phyloP scores from a whole-genome alignment of 768 basidiomycete species.

The Phylloporus sp. region DNA sequence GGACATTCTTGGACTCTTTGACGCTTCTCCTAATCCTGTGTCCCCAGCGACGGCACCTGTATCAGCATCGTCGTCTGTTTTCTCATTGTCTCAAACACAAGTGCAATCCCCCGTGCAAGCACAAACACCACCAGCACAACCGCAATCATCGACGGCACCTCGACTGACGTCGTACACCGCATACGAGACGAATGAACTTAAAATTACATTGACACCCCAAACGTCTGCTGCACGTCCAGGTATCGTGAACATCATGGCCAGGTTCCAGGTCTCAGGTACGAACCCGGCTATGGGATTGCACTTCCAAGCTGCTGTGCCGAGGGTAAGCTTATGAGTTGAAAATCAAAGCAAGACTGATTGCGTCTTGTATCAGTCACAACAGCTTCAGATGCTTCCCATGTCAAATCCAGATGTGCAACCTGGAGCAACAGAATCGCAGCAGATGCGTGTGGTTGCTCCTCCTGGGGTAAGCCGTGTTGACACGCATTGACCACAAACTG shows the following conservation, averaged over 20 bases:
- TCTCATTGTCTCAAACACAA: conserved; percentile 37
- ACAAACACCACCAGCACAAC: conserved; percentile 32
- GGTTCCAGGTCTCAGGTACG: conserved; percentile 69
- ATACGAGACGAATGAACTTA: conserved; percentile 88
- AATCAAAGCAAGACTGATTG: neutral
- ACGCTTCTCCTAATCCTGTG: conserved; percentile 39
- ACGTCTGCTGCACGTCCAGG: conserved; percentile 79
- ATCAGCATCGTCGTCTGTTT: conserved; percentile 33
- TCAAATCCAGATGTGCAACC: conserved; percentile 77
- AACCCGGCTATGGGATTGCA: conserved; percentile 60
- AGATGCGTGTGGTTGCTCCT: conserved; percentile 89
- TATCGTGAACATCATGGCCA: conserved; percentile 83
- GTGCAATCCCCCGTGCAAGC: conserved; percentile 32
- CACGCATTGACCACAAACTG: neutral
- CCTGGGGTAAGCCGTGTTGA: conserved; percentile 58
- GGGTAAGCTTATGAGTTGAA: conserved; percentile 45
- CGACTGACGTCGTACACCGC: conserved; percentile 74
- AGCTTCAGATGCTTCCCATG: conserved; percentile 97
- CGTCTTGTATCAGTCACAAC: conserved; percentile 68
- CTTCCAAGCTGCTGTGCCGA: conserved; percentile 98
- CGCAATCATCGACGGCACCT: conserved; percentile 35
- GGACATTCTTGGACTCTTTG: conserved; percentile 91
- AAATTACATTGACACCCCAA: conserved; percentile 87
- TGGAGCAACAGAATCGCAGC: conserved; percentile 86
- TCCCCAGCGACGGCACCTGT: conserved; percentile 18